phyloP scores from a whole-genome alignment of 2,329 filamentous ascomycete genomes.

The Tolypocladium guangdongense region DNA sequence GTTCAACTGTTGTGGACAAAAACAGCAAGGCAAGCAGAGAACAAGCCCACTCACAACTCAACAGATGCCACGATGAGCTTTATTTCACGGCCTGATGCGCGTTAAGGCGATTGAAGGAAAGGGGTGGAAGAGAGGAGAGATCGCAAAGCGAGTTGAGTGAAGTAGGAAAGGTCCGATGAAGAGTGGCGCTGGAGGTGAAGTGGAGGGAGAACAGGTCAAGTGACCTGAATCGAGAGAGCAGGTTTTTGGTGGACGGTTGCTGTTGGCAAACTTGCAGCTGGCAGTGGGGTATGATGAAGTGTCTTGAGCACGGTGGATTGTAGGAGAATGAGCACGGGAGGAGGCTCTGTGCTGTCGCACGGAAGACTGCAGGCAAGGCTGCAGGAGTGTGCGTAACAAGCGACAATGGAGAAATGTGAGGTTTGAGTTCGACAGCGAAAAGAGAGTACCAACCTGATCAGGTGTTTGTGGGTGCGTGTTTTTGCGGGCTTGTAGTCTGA shows the following conservation, averaged over 20 bases:
- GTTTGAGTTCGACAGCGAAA: not conserved
- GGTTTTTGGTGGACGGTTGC: not conserved
- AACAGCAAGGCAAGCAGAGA: too few relatives aligned
- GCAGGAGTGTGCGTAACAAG: not conserved
- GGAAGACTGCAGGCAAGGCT: not conserved
- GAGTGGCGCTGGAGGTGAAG: not conserved
- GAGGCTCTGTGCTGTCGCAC: not conserved
- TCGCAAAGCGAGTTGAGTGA: too few relatives aligned
- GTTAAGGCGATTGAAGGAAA: too few relatives aligned
- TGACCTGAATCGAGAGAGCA: not conserved
- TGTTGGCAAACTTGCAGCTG: not conserved
- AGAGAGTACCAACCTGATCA: not conserved
- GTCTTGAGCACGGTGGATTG: not conserved
- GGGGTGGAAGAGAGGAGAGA: too few relatives aligned
- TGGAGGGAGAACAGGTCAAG: not conserved
- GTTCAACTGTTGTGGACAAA: too few relatives aligned
- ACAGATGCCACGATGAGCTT: too few relatives aligned
- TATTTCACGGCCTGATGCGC: too few relatives aligned
- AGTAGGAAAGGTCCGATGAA: not conserved
- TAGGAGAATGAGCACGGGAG: not conserved
- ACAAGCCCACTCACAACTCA: too few relatives aligned
- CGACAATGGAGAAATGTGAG: not conserved
- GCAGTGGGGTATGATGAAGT: not conserved
- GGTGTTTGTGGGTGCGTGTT: not conserved
- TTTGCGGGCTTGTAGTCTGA: not conserved